Base-by-base conservation (phyloP, 139 green algal species). In the Tetradesmus lagerheimii region DNA sequence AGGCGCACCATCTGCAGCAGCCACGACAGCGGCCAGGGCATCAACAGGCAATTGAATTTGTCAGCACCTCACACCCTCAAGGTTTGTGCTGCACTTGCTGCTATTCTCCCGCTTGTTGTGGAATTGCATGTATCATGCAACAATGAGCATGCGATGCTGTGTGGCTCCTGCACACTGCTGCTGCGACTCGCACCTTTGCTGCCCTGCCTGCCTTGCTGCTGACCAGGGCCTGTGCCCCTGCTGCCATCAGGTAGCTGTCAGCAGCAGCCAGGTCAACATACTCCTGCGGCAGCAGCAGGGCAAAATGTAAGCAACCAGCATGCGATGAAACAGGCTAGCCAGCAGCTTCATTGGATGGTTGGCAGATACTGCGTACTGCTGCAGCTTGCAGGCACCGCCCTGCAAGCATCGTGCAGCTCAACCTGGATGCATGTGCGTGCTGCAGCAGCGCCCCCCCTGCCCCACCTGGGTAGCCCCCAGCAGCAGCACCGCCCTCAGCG, bases 1-100 rank as follows among this genome's bases (percentile, higher is more conserved):
- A 99, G 93, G 29, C 97, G 94, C 80, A 97, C 94, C 43, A 96
- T 94, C 92, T 95, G 91, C 62, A 90, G 34, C 3, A 27, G 39
- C 9, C 57, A 23, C 23, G 47, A 20, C 4, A 31, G 15, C 9
- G 71, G 11, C 3, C 11, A 14, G 25, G 20, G 16, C 50, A 64
- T 4, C 50, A 25, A 14, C 50, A 64, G 50, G 50, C 18, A 25
- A 25, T 27, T 64, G 14, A 27, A 2, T 25, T 64, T 20, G 50
- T 5, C 2, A 50, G 8, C 8, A 50, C 5, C 5, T 4, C 4
- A 50, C 5, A 8, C 43, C 43, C 8, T 50, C 43, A 50, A 4
- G 4, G 4, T 4, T 50, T 50, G 43, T 50, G 43, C 43, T 50
- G 43, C 8, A 50, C 5, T 50, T 14, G 8, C 43, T 14, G 43